Evolutionary conservation across 2,329 filamentous ascomycete genomes (phyloP), one percentile per base, ranked within the genome.

Genomic region (Endoconidiophora polonica): DNA sequence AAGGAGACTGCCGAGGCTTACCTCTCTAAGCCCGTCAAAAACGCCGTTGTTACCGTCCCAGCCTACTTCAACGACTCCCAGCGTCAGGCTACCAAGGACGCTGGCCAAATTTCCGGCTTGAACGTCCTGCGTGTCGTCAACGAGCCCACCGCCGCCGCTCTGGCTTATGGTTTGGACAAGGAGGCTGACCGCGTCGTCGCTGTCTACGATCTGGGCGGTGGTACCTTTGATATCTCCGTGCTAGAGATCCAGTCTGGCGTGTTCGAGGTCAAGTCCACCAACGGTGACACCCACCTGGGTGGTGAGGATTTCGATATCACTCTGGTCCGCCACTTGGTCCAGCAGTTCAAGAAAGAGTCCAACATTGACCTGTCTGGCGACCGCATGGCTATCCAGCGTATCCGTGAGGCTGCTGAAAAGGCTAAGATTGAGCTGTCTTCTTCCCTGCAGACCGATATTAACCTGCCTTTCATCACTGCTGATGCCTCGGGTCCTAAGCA

Each of bases 11-110:
- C 90, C 57, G 88, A 95, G 74, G 74, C 83, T 55, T 94, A 93
- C 72, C 78, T 94, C 57, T 79, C 83, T 70, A 94, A 87, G 74
- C 78, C 79, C 54, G 71, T 94, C 62, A 91, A 94, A 78, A 94
- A 96, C 65, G 90, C 87, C 60, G 90, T 96, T 55, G 90, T 96
- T 59, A 96, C 90, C 55, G 88, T 95, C 37, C 88, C 88, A 56
- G 88, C 88, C 61, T 96, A 96, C 77, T 96, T 96, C 79, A 96
- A 96, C 70, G 88, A 96, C 69, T 88, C 86, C 54, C 88, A 96
- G 73, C 85, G 88, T 71, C 90, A 95, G 71, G 87, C 87, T 59
- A 96, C 88, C 69, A 96, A 95, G 79, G 88, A 96, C 65, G 90
- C 90, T 57, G 90, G 90, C 70, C 86, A 94, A 68, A 96, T 96